A percentile compares a stretch with the other conserved stretches of the same genome.
Conservation (phyloP, 345 rosid genomes). For the Cardamine resedifolia region DNA sequence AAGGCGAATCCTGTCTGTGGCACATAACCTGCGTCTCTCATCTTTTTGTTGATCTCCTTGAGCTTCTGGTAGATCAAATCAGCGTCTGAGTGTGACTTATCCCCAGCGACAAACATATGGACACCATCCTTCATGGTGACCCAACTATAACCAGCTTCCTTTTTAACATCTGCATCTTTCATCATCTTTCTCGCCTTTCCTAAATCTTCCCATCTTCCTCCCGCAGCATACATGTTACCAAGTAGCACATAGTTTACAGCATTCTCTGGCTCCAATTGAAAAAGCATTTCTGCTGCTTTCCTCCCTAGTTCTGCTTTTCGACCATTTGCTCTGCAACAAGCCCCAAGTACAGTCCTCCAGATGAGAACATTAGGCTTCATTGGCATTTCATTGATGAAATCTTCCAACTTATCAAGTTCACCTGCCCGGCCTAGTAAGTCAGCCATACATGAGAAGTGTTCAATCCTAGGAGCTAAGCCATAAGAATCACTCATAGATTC, state of each 20-base stretch:
- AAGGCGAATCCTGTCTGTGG: slow-evolving; percentile 71
- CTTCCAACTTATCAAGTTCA: slow-evolving; percentile 67
- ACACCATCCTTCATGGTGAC: slow-evolving; percentile 91
- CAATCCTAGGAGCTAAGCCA: slow-evolving; percentile 63
- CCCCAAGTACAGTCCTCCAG: slow-evolving; percentile 91
- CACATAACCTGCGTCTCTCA: slow-evolving; percentile 79
- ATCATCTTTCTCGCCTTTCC: slow-evolving; percentile 67
- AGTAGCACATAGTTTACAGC: slow-evolving; percentile 87
- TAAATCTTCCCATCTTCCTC: slow-evolving; percentile 81
- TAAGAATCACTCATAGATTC: slow-evolving; percentile 61
- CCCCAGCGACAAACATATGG: slow-evolving; percentile 85
- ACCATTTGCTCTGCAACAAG: slow-evolving; percentile 72
- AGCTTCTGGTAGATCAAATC: slow-evolving; percentile 67
- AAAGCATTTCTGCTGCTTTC: slow-evolving; percentile 76
- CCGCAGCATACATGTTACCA: slow-evolving; percentile 87
- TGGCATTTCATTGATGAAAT: slow-evolving; percentile 64
- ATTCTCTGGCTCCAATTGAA: slow-evolving; percentile 77
- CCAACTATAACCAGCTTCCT: slow-evolving; percentile 97
- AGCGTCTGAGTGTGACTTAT: slow-evolving; percentile 63
- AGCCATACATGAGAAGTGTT: slow-evolving; percentile 90
- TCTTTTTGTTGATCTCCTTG: slow-evolving; percentile 64
- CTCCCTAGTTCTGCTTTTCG: slow-evolving; percentile 60
- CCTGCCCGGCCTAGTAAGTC: slow-evolving; percentile 93
- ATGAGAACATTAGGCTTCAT: slow-evolving; percentile 75
- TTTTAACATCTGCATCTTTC: slow-evolving; percentile 71